Evolutionary conservation across 164 flowering plant species (phyloP).

Genomic region (Sedum album): DNA sequence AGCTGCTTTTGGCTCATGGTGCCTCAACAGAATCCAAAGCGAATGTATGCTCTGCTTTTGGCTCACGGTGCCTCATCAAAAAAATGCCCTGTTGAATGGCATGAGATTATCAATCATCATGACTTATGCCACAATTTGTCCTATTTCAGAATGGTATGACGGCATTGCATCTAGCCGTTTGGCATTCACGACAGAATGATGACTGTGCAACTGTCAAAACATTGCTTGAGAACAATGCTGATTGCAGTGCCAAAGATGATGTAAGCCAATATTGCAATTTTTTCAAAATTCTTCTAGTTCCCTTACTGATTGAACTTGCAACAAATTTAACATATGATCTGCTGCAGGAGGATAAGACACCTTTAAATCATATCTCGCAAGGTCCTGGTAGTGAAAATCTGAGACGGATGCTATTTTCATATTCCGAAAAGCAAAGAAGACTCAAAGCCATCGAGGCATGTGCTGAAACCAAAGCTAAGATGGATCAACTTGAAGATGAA

Average conservation of each 20-base stretch:
- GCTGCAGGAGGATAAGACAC: constrained; percentile 82
- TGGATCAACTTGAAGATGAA: constrained; percentile 80
- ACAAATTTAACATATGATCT: background rate
- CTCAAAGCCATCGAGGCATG: constrained; percentile 83
- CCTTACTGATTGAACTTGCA: background rate
- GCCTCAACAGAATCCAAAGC: constrained; percentile 86
- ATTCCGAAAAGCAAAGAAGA: constrained; percentile 72
- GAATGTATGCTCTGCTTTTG: constrained; percentile 45
- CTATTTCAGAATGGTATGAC: constrained; percentile 93
- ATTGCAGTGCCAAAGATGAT: constrained; percentile 79
- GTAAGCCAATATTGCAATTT: constrained; percentile 23
- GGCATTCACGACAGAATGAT: constrained; percentile 69
- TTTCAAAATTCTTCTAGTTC: background rate
- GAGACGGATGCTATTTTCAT: constrained; percentile 41
- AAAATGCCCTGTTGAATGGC: background rate
- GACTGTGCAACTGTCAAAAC: constrained; percentile 66
- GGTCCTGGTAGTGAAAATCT: constrained; percentile 69
- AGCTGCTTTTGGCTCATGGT: constrained; percentile 73
- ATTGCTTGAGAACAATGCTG: constrained; percentile 72
- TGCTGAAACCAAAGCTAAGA: constrained; percentile 71
- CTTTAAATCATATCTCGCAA: constrained; percentile 69
- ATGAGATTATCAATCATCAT: background rate
- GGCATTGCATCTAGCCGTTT: constrained; percentile 92
- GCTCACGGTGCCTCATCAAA: background rate
- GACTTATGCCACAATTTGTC: background rate